Base-by-base conservation (phyloP, 805 yeast species). In the Kregervanrija delftensis region DNA sequence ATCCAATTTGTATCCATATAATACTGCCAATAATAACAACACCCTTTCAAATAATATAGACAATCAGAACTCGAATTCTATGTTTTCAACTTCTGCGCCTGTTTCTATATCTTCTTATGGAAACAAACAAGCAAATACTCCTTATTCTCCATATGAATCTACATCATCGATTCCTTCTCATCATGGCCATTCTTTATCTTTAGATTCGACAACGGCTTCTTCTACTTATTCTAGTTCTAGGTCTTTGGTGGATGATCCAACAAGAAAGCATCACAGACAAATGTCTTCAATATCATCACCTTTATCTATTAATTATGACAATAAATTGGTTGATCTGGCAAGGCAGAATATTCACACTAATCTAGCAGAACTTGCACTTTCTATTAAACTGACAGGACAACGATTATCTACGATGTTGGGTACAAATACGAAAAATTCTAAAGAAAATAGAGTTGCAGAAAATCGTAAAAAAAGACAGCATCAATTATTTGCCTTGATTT, bases 401-500 rank as follows among this genome's bases (percentile, higher is more conserved):
- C 17, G 30, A 11, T 17, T 41, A n/a, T 30, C 31, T 33, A 28
- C 17, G 15, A n/a, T 13, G 17, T 14, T 14, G 14, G 14, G 14
- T 9, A n/a, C 14, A 5, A 42, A 31, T 35, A 6, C 14, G 2
- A 42, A 28, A 36, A 42, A 39, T 37, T 45, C 48, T 1, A 55
- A 53, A 39, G 55, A 52, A 33, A 48, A 40, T 30, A 50, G 55
- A 41, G 37, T 41, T 14, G 50, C 58, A 15, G 58, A 55, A 41
- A 44, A 54, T 5, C 54, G 53, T 14, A 56, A 48, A 47, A 87
- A 83, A 53, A 69, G 78, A 45, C 83, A 79, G 55, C 73, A 81
- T 43, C 96, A 87, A 60, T 68, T 86, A 1, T 86, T 86, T 61
- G 96, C 90, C 11, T 74, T 87, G 76, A 76, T 84, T 3, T 86